Base-by-base conservation (phyloP, 352 stramenopile species). In the Phytophthora foliorum region DNA sequence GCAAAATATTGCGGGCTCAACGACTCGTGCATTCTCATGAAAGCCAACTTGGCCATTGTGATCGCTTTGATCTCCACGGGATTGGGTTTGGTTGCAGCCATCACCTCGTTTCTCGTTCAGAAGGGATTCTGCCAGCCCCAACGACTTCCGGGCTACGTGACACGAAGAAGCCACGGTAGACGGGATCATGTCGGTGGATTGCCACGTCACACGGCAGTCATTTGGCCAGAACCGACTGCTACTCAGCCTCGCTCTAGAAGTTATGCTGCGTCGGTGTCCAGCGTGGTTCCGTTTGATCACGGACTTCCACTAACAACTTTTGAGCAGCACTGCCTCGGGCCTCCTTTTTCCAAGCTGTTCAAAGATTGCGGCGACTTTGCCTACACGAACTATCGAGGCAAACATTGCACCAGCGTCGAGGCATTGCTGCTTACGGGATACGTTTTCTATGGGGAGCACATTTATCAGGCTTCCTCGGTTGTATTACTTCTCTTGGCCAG, bases 1-100 rank as follows among this genome's bases (percentile, higher is more conserved):
- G 69, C 27, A 58, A 72, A 78, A 56, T 60, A 63, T 29, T 78
- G 70, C 46, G 64, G 64, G 2, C 46, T 78, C 9, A 57, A 58
- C 49, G 66, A 75, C 41, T 75, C 70, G 45, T 73, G 65, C 34
- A 69, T 73, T 24, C 21, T 66, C 29, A 51, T 67, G 16, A 59
- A 58, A 6, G 50, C 51, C 9, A 68, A 68, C 16, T 60, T 73
- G 57, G 49, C 29, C 19, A 19, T 67, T 22, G 24, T 36, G 5
- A 42, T 67, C 3, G 17, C 46, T 9, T 38, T 29, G 2, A 22
- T 53, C 4, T 63, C 55, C 4, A 44, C 56, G 0, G 48, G 24
- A n/a, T 32, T 67, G 17, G 61, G 31, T 2, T 10, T 57, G 13
- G 22, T 63, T 7, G 56, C 61, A 1, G 46, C 53, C 31, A 11